A percentile compares a stretch with the other conserved stretches of the same genome.
phyloP scores from a whole-genome alignment of 2,329 filamentous ascomycete genomes.

The Hypoxylon sp. region DNA sequence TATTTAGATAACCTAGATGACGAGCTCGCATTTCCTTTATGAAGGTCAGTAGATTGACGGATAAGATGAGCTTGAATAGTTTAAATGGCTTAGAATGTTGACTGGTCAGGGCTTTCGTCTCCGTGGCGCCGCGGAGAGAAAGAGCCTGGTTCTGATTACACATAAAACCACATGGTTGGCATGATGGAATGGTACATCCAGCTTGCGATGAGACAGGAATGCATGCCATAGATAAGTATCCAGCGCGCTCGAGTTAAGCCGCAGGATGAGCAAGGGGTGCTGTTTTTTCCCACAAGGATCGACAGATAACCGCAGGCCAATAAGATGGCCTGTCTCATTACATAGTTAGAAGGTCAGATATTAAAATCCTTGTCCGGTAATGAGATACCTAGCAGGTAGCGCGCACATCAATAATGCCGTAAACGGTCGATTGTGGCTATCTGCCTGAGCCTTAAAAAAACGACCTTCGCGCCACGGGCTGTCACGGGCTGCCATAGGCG shows the following conservation, averaged over 20 bases:
- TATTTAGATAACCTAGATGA: neutral
- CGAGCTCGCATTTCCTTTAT: neutral
- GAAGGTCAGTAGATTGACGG: slow-evolving; percentile 8
- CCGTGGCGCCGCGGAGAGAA: slow-evolving; percentile 15
- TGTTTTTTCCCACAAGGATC: slow-evolving; percentile 28
- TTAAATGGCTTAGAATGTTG: slow-evolving; percentile 4
- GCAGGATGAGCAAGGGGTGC: slow-evolving; percentile 32
- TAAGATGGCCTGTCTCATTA: slow-evolving; percentile 26
- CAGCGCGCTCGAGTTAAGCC: slow-evolving; percentile 27
- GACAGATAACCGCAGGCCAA: slow-evolving; percentile 37
- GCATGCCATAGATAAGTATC: slow-evolving; percentile 29
- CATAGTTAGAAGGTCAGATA: slow-evolving; percentile 35
- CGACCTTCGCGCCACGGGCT: slow-evolving; percentile 8
- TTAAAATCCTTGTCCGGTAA: slow-evolving; percentile 32
- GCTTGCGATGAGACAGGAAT: slow-evolving; percentile 27
- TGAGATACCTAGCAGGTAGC: slow-evolving; percentile 31
- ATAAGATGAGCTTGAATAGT: slow-evolving; percentile 2
- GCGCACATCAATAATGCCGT: slow-evolving; percentile 27
- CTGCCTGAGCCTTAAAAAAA: slow-evolving; percentile 1
- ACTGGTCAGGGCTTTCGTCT: slow-evolving; percentile 8
- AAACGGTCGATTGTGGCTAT: slow-evolving; percentile 4
- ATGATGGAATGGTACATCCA: slow-evolving; percentile 37
- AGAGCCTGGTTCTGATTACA: slow-evolving; percentile 16
- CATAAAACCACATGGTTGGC: slow-evolving; percentile 38
- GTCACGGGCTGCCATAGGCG: slow-evolving; percentile 3